These are phyloP conservation scores for Naumovozyma castellii DNA, from an alignment of 805 yeast genomes.

Conservation along the genomic window DNA sequence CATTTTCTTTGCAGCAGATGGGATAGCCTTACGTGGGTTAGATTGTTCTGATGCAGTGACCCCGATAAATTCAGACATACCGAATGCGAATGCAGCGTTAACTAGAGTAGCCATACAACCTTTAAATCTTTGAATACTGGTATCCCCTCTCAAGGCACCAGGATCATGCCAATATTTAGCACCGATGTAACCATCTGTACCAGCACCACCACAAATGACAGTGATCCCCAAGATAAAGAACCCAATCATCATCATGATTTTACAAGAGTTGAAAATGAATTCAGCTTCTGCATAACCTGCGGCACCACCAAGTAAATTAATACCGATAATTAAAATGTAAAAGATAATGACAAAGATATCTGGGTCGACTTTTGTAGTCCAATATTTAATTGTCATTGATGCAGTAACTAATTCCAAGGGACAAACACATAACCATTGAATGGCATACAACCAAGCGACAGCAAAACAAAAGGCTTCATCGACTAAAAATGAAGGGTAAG, in stretches of 20 bases:
- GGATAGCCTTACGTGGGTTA: conserved; percentile 52
- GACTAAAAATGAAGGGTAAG: conserved; percentile 50
- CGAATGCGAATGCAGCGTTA: conserved; percentile 58
- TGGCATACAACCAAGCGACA: conserved; percentile 61
- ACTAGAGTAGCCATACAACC: conserved; percentile 58
- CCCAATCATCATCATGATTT: conserved; percentile 49
- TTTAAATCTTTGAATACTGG: conserved; percentile 37
- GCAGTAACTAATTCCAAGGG: conserved; percentile 63
- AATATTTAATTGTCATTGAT: conserved; percentile 44
- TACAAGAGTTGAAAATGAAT: conserved; percentile 47
- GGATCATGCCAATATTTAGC: conserved; percentile 52
- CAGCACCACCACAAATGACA: conserved; percentile 49
- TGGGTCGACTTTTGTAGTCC: conserved; percentile 41
- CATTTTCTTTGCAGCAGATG: conserved; percentile 61
- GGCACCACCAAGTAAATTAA: conserved; percentile 52
- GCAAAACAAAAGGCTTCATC: conserved; percentile 66
- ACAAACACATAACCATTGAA: conserved; percentile 54
- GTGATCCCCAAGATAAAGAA: conserved; percentile 52
- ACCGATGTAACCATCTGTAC: conserved; percentile 45
- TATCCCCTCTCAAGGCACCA: conserved; percentile 47
- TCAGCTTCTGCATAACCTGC: conserved; percentile 61
- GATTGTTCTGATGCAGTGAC: conserved; percentile 64
- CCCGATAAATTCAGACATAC: conserved; percentile 58
- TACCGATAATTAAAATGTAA: conserved; percentile 38
- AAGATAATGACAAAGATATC: conserved; percentile 53